phyloP scores from a whole-genome alignment of 345 rosid genomes.

The Salix arbutifolia region DNA sequence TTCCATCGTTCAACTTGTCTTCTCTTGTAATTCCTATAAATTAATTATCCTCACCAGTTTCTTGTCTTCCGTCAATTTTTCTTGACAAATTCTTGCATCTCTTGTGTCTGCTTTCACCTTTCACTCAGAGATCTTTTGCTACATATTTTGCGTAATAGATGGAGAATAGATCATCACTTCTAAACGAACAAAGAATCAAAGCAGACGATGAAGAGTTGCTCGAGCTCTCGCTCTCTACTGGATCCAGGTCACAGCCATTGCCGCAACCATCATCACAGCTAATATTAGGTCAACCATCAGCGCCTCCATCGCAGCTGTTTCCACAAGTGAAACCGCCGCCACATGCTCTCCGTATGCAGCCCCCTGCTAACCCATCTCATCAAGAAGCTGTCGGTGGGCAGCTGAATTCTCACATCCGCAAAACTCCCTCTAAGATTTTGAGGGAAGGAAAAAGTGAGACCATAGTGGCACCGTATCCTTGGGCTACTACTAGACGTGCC shows the following conservation, averaged over 20 bases:
- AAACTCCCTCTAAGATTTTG: conserved; percentile 7
- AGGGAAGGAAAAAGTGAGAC: conserved; percentile 18
- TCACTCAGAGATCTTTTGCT: too few relatives aligned
- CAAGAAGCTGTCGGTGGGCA: not conserved
- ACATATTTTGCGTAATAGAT: too few relatives aligned
- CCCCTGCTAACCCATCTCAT: not conserved
- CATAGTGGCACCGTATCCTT: conserved; percentile 20
- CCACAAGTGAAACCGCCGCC: not conserved
- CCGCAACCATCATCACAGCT: not conserved
- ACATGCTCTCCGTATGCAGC: not conserved
- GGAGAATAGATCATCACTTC: too few relatives aligned
- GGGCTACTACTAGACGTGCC: conserved; percentile 32
- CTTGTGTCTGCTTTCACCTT: too few relatives aligned
- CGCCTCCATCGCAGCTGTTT: not conserved
- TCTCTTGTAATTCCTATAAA: too few relatives aligned
- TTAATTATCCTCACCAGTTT: too few relatives aligned
- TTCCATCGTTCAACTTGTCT: too few relatives aligned
- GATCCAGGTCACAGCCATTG: not conserved
- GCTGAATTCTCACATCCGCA: not conserved
- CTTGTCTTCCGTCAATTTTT: too few relatives aligned
- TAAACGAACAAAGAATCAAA: too few relatives aligned
- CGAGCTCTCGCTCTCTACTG: conserved; percentile 8
- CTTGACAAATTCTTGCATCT: too few relatives aligned
- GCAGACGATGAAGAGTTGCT: conserved; percentile 6
- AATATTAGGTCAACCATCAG: not conserved